Conservation (phyloP, 139 green algal genomes). For the Haematococcus sp. region DNA sequence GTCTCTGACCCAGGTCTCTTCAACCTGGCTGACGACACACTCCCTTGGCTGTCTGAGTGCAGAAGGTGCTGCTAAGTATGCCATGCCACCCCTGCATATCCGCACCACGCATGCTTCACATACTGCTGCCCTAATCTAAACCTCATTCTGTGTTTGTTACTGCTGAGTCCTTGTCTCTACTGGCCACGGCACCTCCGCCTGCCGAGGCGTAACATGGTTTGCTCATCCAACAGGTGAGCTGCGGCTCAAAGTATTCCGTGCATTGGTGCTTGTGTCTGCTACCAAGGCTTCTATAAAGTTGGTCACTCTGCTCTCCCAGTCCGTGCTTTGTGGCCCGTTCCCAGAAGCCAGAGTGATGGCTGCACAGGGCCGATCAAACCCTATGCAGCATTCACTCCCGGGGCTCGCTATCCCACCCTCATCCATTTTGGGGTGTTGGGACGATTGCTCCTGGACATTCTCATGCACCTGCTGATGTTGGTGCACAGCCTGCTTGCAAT, state of each 20-base stretch:
- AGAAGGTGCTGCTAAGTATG: background rate
- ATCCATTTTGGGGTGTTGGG: constrained; percentile 10
- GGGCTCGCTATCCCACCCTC: constrained; percentile 33
- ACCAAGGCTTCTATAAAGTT: constrained; percentile 72
- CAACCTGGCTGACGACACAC: constrained; percentile 54
- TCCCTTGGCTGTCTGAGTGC: constrained; percentile 83
- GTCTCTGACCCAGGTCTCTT: constrained; percentile 62
- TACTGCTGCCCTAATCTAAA: background rate
- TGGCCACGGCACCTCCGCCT: too few species aligned
- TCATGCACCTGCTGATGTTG: background rate
- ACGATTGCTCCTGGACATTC: constrained; percentile 41
- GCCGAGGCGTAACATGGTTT: too few species aligned
- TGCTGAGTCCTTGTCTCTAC: too few species aligned
- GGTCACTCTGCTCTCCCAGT: constrained; percentile 40
- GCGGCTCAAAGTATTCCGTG: too few species aligned
- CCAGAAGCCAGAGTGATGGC: constrained; percentile 35
- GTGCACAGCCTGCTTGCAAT: background rate
- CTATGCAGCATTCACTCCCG: constrained; percentile 4
- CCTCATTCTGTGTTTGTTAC: background rate
- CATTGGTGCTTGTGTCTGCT: too few species aligned
- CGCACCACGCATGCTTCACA: background rate
- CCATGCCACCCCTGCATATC: constrained; percentile 3
- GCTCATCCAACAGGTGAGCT: too few species aligned
- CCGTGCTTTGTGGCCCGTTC: constrained; percentile 32
- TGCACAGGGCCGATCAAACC: constrained; percentile 20